Conservation (phyloP, 306 rosid genomes). For the Cajanus cajan region DNA sequence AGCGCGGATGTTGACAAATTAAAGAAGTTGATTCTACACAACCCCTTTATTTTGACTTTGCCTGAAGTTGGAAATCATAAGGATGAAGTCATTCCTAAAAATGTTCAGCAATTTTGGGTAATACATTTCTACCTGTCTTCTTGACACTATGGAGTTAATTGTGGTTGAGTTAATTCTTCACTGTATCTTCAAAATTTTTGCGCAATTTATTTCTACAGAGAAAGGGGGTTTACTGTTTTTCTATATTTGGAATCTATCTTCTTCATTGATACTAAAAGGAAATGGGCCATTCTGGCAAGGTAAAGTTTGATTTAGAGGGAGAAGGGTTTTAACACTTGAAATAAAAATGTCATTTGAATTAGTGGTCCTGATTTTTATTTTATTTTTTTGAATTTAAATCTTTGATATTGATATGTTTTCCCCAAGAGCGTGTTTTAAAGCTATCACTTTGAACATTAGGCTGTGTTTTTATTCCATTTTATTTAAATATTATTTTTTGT, state of each 20-base stretch:
- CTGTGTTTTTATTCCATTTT: neutral
- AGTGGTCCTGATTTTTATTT: neutral
- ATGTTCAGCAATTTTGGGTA: constrained; percentile 94
- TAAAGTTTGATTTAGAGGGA: neutral
- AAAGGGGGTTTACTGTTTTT: neutral
- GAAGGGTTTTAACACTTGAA: neutral
- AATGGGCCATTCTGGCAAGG: neutral
- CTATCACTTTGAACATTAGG: neutral
- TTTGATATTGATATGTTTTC: neutral
- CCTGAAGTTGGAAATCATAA: constrained; percentile 76
- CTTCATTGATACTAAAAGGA: neutral
- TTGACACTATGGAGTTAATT: neutral
- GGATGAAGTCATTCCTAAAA: constrained; percentile 82
- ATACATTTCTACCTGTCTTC: constrained; percentile 25
- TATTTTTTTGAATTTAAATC: constrained; percentile 1
- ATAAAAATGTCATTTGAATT: neutral
- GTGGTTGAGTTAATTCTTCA: neutral
- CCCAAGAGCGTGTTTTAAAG: neutral
- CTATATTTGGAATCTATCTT: neutral
- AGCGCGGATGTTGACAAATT: constrained; percentile 91
- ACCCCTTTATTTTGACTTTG: constrained; percentile 83
- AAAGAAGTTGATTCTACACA: constrained; percentile 90
- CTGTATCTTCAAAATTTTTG: neutral
- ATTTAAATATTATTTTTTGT: neutral
- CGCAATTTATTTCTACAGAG: neutral